Evolutionary conservation across 306 rosid species (phyloP), one percentile per base, ranked within the genome.

Genomic region (Datisca glomerata): DNA sequence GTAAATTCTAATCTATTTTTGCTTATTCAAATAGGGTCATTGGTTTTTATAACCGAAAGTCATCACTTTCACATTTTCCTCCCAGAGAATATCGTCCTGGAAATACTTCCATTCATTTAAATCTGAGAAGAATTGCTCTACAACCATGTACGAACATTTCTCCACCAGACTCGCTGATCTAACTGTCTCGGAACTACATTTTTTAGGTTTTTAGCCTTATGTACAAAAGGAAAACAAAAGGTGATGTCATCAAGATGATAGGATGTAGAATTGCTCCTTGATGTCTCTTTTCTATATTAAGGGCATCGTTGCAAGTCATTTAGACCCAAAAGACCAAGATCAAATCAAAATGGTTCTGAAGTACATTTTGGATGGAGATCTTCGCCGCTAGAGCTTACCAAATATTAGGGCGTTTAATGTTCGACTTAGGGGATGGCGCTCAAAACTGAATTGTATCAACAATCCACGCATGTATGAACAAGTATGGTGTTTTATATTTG

Each of bases 391-490:
- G 85, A 82, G 61, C 53, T 70, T 82, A 36, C 80, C 89, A 2
- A 66, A 29, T 23, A 64, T 65, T 44, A 67, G 51, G 61, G 81
- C 70, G 12, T 82, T 87, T 55, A 60, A 58, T 38, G 60, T 69
- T 55, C 94, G 80, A 66, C 39, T 87, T 28, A 14, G 62, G 15
- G 70, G 79, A 66, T 82, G 93, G 85, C 74, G 82, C 38, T 51
- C 75, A 6, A 76, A 58, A 61, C 65, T 82, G 59, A 87, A 65
- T 45, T 82, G 94, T 31, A 14, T 82, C 43, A 67, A 80, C 40
- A 87, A 87, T 62, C 94, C 89, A 18, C 63, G 65, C 53, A 71
- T 82, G 74, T 79, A 47, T 51, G 79, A 79, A 45, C 94, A 87
- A 94, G 97, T 72, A 42, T 59, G 78, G 33, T 5, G 43, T 23